Conservation (phyloP, 192 early-diverging fungal genomes). For the Backusella sp. region DNA sequence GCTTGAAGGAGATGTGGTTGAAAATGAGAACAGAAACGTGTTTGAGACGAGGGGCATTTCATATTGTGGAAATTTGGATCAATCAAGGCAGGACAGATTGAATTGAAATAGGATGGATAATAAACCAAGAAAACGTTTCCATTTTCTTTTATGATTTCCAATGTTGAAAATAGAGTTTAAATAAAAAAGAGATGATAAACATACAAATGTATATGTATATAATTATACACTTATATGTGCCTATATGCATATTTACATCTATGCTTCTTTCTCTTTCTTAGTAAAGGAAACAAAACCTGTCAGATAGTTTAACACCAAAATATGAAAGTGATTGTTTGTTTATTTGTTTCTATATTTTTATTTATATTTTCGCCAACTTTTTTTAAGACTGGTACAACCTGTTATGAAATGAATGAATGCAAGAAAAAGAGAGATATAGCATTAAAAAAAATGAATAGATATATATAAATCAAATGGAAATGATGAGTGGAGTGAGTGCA, state of each 20-base stretch:
- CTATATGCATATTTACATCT: background rate
- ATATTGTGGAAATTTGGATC: background rate
- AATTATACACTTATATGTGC: no score
- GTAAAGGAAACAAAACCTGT: background rate
- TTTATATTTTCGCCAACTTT: background rate
- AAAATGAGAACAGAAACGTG: background rate
- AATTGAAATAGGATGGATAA: background rate
- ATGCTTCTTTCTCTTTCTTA: background rate
- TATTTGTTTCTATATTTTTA: background rate
- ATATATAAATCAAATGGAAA: no score
- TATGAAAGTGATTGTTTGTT: background rate
- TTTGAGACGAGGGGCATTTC: background rate
- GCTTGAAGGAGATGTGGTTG: background rate
- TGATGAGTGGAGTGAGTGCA: no score
- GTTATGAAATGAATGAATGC: background rate
- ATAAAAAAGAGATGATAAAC: no score
- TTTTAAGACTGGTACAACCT: background rate
- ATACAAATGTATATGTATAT: background rate
- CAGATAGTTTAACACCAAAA: background rate
- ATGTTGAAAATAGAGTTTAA: no score
- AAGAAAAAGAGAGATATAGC: conserved; percentile 8
- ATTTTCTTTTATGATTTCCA: background rate
- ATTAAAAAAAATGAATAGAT: background rate
- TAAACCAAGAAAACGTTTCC: background rate
- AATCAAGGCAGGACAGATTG: background rate